Evolutionary conservation across 148 eudicot species (phyloP), one percentile per base, ranked within the genome.

Genomic region (Vaccinium corymbosum): DNA sequence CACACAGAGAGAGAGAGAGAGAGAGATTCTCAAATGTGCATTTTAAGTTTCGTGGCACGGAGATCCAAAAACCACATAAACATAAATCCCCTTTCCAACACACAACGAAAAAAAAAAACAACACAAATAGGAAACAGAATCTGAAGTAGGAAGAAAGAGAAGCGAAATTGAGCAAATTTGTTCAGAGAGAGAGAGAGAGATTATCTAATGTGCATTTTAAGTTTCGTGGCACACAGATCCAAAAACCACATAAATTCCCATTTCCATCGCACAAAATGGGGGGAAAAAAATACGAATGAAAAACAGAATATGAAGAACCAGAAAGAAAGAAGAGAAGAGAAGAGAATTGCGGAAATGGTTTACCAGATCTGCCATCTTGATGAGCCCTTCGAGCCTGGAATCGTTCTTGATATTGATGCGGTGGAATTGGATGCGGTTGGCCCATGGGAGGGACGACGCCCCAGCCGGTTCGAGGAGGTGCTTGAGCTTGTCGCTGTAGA

Each of bases 341-440:
- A 42, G 46, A 4, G 46, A 77, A 25, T 5, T 27, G 38, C 7
- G 38, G 11, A 29, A 51, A 5, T 51, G 14, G 80, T 25, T 49
- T 4, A 97, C 99, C 89, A 97, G 95, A 92, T 97, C 98, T 35
- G 99, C 89, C 93, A 92, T 92, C 86, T 93, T 95, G 84, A 97
- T 91, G 85, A 97, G 97, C 66, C 97, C 99, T 89, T 97, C 98
- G 29, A 97, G 99, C 61, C 99, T 91, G 62, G 99, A 93, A 76
- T 97, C 99, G 78, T 93, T 91, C 91, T 96, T 96, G 81, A 96
- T 94, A 83, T 96, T 96, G 78, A 97, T 83, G 3, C 98, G 94
- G 84, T 94, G 98, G 81, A 97, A 97, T 71, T 91, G 92, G 84
- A 97, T 94, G 42, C 99, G 94, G 16, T 70, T 92, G 66, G 84